Percentiles rank a stretch among this genome's conserved stretches.
Evolutionary conservation across 2,329 filamentous ascomycete species (phyloP).

Genomic region (Epichloe sp.): DNA sequence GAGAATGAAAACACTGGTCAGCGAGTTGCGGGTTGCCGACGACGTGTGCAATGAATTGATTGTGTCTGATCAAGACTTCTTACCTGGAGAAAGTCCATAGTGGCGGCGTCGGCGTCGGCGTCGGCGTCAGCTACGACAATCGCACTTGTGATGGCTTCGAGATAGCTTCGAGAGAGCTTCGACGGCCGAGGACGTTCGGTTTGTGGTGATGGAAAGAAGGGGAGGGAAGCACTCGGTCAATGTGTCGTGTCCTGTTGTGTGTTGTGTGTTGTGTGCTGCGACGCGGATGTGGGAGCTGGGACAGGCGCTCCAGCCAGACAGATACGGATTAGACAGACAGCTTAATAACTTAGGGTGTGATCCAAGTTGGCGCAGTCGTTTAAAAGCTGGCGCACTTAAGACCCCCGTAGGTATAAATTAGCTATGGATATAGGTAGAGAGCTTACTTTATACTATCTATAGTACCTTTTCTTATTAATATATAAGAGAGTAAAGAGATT

Average conservation of each 20-base stretch:
- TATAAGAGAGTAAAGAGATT: too few relatives aligned
- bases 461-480: too few relatives aligned
- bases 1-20: not conserved
- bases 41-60: too few relatives aligned
- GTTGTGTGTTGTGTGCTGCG: not conserved
- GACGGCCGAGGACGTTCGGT: not conserved
- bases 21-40: not conserved
- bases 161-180: not conserved
- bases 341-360: not conserved
- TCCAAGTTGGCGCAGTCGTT: too few relatives aligned
- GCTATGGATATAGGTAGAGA: too few relatives aligned
- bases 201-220: not conserved
- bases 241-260: not conserved
- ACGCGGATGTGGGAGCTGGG: not conserved
- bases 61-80: constrained; percentile 8
- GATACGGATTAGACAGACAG: not conserved
- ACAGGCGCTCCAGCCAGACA: too few relatives aligned
- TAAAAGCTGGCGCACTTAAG: too few relatives aligned
- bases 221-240: not conserved
- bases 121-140: not conserved
- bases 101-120: too few relatives aligned
- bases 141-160: constrained; percentile 2
- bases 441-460: too few relatives aligned
- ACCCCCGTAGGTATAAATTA: too few relatives aligned
- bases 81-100: constrained; percentile 36